Evolutionary conservation across 495 filamentous ascomycete genomes (phyloP).

Genomic region (Lasiosphaeria ovina): DNA sequence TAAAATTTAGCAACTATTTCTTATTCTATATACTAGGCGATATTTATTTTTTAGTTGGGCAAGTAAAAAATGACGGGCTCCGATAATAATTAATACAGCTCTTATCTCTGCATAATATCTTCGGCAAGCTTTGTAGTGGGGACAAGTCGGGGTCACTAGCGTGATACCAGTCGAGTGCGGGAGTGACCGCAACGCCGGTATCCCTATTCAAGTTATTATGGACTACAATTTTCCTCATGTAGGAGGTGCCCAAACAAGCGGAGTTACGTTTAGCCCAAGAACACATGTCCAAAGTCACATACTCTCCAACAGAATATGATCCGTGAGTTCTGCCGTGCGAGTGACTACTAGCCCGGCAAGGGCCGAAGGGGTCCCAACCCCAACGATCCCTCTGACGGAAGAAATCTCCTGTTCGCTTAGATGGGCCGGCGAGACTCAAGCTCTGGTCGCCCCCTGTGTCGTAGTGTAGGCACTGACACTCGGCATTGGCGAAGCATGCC

Average conservation of each 20-base stretch:
- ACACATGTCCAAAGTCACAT: too few species aligned
- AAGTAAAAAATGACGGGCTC: conserved; percentile 2
- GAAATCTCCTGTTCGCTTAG: conserved; percentile 6
- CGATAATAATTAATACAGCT: conserved; percentile 18
- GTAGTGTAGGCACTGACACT: conserved; percentile 19
- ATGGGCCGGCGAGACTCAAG: not conserved
- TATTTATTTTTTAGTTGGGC: too few species aligned
- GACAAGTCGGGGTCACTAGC: conserved; percentile 23
- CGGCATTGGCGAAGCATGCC: conserved; percentile 17
- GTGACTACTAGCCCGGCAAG: not conserved
- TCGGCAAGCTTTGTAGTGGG: conserved; percentile 3
- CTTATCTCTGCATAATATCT: conserved; percentile 11
- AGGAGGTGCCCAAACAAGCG: conserved; percentile 8
- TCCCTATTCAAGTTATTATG: conserved; percentile 2
- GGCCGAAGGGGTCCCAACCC: not conserved
- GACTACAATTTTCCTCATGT: conserved; percentile 16
- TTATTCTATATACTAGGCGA: too few species aligned
- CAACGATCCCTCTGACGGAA: not conserved
- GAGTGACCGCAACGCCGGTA: conserved; percentile 10
- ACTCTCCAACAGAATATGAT: conserved; percentile 3
- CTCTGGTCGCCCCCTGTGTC: conserved; percentile 10
- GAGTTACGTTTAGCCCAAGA: too few species aligned
- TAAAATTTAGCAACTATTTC: too few species aligned
- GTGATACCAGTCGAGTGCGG: conserved; percentile 21
- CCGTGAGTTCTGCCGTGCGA: conserved; percentile 2